Evolutionary conservation across 2,329 filamentous ascomycete genomes (phyloP).

Genomic region (Sarocladium strictum): DNA sequence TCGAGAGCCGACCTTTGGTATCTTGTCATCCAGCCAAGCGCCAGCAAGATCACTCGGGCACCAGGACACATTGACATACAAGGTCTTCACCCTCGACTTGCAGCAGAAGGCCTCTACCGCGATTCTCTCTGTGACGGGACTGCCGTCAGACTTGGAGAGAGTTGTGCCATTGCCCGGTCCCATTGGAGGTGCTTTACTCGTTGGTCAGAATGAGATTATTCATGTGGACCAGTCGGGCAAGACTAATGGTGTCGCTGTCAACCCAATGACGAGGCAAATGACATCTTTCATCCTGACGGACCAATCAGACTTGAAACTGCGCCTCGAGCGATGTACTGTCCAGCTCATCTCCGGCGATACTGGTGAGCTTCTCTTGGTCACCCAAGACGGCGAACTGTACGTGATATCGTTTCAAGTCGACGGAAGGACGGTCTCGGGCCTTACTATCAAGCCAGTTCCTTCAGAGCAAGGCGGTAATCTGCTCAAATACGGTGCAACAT

Average conservation of each 20-base stretch:
- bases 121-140: conserved; percentile 74
- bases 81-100: conserved; percentile 90
- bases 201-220: conserved; percentile 86
- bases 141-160: conserved; percentile 82
- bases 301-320: conserved; percentile 73
- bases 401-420: conserved; percentile 81
- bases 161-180: conserved; percentile 79
- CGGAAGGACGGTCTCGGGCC: conserved; percentile 82
- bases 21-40: conserved; percentile 71
- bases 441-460: conserved; percentile 64
- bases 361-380: conserved; percentile 78
- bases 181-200: conserved; percentile 79
- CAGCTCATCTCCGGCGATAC: conserved; percentile 70
- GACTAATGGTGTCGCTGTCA: conserved; percentile 85
- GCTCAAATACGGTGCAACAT: conserved; percentile 59
- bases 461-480: conserved; percentile 57
- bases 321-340: conserved; percentile 73
- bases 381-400: conserved; percentile 68
- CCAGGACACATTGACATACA: conserved; percentile 82
- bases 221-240: conserved; percentile 96
- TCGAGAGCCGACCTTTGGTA: conserved; percentile 93
- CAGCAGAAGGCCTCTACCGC: conserved; percentile 91
- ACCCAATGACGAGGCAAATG: conserved; percentile 76
- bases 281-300: conserved; percentile 83
- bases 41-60: conserved; percentile 74